These are phyloP conservation scores for Noccaea bulbosa DNA, from an alignment of 345 rosid genomes.

Conservation along the genomic window DNA sequence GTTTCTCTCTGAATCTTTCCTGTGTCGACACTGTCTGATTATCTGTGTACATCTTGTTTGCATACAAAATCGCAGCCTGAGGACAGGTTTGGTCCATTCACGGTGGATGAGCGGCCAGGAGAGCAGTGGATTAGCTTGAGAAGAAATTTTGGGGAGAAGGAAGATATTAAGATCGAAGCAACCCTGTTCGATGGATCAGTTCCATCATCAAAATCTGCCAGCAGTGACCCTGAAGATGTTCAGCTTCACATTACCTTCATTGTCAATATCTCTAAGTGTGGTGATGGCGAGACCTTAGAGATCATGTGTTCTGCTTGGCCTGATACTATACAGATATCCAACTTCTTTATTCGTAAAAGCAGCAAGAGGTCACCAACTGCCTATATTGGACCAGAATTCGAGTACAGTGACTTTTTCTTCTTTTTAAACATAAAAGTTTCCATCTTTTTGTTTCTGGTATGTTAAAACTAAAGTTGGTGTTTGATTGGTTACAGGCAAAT, in stretches of 20 bases:
- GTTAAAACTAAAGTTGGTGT: conserved; percentile 9
- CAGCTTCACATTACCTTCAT: conserved; percentile 69
- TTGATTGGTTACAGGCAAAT: conserved; percentile 60
- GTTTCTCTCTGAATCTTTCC: background rate
- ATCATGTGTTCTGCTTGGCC: conserved; percentile 88
- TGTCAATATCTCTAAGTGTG: conserved; percentile 67
- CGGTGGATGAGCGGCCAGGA: conserved; percentile 67
- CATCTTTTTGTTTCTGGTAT: background rate
- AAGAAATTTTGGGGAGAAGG: conserved; percentile 63
- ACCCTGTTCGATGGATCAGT: conserved; percentile 81
- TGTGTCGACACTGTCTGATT: background rate
- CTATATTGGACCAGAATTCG: conserved; percentile 75
- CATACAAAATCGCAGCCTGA: conserved; percentile 51
- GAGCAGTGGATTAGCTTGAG: conserved; percentile 82
- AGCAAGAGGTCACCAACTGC: conserved; percentile 44
- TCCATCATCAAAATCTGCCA: conserved; percentile 50
- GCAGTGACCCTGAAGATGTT: conserved; percentile 43
- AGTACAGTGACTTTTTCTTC: conserved; percentile 46
- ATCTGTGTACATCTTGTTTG: conserved; percentile 10
- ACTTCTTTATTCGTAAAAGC: conserved; percentile 53
- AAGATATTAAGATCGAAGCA: conserved; percentile 79
- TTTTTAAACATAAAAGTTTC: background rate
- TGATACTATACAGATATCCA: conserved; percentile 61
- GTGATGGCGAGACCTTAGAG: conserved; percentile 57
- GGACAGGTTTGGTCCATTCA: conserved; percentile 56